These are phyloP conservation scores for Leishmania tropica DNA, from an alignment of 208 protist genomes.

Conservation along the genomic window DNA sequence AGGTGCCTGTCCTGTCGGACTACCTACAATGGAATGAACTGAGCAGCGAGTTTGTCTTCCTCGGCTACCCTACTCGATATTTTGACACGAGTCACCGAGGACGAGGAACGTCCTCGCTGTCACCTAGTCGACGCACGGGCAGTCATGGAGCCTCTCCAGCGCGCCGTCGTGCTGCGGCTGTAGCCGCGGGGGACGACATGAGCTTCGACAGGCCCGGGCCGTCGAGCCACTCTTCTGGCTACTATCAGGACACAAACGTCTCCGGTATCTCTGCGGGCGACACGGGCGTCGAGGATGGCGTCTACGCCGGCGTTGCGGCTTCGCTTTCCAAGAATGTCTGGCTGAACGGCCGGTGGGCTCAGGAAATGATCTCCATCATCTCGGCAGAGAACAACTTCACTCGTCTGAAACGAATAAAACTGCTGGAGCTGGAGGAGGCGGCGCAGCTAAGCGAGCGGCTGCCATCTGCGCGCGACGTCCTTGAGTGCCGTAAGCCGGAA, in stretches of 20 bases:
- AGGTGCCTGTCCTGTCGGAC: conserved; percentile 68
- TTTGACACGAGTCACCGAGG: conserved; percentile 23
- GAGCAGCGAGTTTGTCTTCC: conserved; percentile 66
- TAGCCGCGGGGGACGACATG: conserved; percentile 2
- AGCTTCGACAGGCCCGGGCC: conserved; percentile 5
- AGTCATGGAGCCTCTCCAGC: conserved; percentile 21
- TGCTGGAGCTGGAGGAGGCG: conserved; percentile 69
- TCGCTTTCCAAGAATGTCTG: conserved; percentile 81
- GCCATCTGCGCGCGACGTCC: conserved; percentile 62
- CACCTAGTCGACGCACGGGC: not conserved
- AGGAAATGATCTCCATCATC: conserved; percentile 70
- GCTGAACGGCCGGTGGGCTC: conserved; percentile 77
- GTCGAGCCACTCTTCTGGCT: not conserved
- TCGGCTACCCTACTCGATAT: conserved; percentile 63
- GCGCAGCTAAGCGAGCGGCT: conserved; percentile 47
- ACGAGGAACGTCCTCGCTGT: not conserved
- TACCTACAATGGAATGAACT: conserved; percentile 67
- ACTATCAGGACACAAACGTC: conserved; percentile 28
- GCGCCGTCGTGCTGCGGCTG: conserved; percentile 3
- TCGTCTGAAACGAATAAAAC: conserved; percentile 61
- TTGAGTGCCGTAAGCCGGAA: conserved; percentile 71
- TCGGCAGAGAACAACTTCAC: conserved; percentile 73
- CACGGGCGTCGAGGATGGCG: conserved; percentile 82
- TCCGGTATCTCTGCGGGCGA: conserved; percentile 15
- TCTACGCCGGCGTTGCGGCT: conserved; percentile 66